phyloP scores from a whole-genome alignment of 2,329 filamentous ascomycete genomes.

The Epichloe baconii region DNA sequence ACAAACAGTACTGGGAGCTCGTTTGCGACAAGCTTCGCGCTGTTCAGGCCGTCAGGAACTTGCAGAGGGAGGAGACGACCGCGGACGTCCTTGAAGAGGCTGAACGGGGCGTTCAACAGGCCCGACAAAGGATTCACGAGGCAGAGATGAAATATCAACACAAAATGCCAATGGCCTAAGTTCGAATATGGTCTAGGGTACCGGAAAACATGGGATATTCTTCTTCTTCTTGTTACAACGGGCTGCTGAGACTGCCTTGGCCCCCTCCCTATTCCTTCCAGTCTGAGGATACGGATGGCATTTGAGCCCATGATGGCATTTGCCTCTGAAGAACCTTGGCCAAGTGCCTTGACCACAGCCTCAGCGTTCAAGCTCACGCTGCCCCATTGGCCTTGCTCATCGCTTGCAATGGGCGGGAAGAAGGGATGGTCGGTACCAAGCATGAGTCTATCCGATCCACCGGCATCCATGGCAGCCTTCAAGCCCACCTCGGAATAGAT shows the following conservation, averaged over 20 bases:
- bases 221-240: not conserved
- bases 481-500: conserved; percentile 66
- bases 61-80: conserved; percentile 15
- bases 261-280: conserved; percentile 12
- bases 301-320: conserved; percentile 47
- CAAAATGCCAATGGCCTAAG: conserved; percentile 12
- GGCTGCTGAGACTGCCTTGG: conserved; percentile 5
- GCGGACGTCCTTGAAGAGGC: conserved; percentile 16
- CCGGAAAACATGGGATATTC: not conserved
- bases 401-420: conserved; percentile 59
- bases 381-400: conserved; percentile 53
- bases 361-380: conserved; percentile 44
- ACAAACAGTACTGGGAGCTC: conserved; percentile 26
- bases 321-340: conserved; percentile 29
- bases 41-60: conserved; percentile 22
- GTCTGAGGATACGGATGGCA: conserved; percentile 37
- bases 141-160: conserved; percentile 24
- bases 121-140: conserved; percentile 23
- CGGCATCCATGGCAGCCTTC: conserved; percentile 55
- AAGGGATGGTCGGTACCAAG: conserved; percentile 79
- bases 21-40: conserved; percentile 29
- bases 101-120: conserved; percentile 16
- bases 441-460: conserved; percentile 56
- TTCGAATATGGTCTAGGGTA: too few relatives aligned
- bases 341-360: conserved; percentile 41